Percentiles rank a stretch among this genome's conserved stretches.
Conservation (phyloP, 306 rosid species). For the Luffa acutangula region DNA sequence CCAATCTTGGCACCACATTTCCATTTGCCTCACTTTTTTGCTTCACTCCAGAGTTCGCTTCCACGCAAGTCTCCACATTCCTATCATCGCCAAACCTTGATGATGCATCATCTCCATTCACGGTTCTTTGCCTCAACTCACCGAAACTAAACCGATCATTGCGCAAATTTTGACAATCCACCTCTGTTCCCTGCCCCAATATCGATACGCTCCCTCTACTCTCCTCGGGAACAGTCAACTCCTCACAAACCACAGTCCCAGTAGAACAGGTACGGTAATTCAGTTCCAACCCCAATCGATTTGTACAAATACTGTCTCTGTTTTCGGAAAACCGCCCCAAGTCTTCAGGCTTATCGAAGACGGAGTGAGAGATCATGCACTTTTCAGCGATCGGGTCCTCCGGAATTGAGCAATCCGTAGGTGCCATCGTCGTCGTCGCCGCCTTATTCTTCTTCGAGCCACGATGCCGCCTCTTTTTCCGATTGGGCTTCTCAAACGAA, state of each 20-base stretch:
- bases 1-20: slow-evolving; percentile 27
- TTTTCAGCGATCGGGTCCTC: slow-evolving; percentile 24
- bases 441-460: slow-evolving; percentile 37
- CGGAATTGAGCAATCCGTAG: slow-evolving; percentile 24
- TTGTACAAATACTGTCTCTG: slow-evolving; percentile 7
- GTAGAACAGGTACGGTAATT: slow-evolving; percentile 13
- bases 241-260: slow-evolving; percentile 35
- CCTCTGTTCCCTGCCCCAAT: slow-evolving; percentile 22
- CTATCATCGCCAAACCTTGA: slow-evolving; percentile 18
- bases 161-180: slow-evolving; percentile 22
- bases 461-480: slow-evolving; percentile 48
- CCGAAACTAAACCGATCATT: slow-evolving; percentile 50
- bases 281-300: slow-evolving; percentile 41
- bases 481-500: slow-evolving; percentile 10
- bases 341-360: not conserved
- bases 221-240: slow-evolving; percentile 18
- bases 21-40: slow-evolving; percentile 39
- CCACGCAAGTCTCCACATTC: slow-evolving; percentile 24
- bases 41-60: slow-evolving; percentile 27
- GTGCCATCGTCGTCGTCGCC: not conserved
- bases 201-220: slow-evolving; percentile 22
- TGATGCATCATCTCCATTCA: slow-evolving; percentile 31
- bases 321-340: not conserved
- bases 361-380: slow-evolving; percentile 9
- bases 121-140: slow-evolving; percentile 69